These are phyloP conservation scores for Scenedesmus sp. DNA, from an alignment of 163 green algal genomes.

Conservation along the genomic window DNA sequence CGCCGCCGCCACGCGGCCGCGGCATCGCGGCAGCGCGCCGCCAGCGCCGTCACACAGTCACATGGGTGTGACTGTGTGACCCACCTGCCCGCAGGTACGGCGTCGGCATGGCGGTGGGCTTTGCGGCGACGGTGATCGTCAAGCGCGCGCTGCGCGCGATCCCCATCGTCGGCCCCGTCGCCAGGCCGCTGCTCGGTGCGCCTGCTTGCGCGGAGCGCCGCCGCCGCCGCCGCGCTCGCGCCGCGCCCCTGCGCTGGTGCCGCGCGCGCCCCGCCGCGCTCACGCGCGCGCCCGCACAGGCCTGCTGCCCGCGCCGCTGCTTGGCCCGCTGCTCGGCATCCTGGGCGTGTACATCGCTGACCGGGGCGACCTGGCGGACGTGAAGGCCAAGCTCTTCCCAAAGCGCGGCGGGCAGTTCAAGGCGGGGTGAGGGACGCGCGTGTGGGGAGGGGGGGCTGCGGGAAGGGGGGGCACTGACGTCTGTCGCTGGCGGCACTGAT, in stretches of 20 bases:
- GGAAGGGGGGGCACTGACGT: no score
- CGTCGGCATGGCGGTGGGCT: slow-evolving; percentile 37
- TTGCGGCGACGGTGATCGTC: slow-evolving; percentile 17
- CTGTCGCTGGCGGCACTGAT: no score
- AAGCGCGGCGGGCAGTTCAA: slow-evolving; percentile 32
- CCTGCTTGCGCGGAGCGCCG: no score
- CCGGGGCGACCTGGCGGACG: slow-evolving; percentile 25
- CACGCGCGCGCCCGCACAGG: neutral
- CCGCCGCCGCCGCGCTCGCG: neutral
- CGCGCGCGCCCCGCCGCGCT: neutral
- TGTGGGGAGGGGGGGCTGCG: no score
- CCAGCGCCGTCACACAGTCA: neutral
- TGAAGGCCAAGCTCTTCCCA: slow-evolving; percentile 34
- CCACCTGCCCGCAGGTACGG: slow-evolving; percentile 11
- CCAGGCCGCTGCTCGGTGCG: slow-evolving; percentile 26
- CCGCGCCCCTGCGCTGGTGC: neutral
- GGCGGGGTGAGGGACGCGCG: slow-evolving; percentile 32
- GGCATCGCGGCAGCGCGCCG: neutral
- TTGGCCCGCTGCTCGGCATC: slow-evolving; percentile 37
- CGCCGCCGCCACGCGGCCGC: no score
- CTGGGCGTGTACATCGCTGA: slow-evolving; percentile 31
- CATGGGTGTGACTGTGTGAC: neutral
- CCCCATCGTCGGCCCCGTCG: slow-evolving; percentile 8
- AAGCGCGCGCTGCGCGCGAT: slow-evolving; percentile 27
- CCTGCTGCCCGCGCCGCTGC: slow-evolving; percentile 22